phyloP scores from a whole-genome alignment of 2,329 filamentous ascomycete species.

The Coniochaeta sp. region DNA sequence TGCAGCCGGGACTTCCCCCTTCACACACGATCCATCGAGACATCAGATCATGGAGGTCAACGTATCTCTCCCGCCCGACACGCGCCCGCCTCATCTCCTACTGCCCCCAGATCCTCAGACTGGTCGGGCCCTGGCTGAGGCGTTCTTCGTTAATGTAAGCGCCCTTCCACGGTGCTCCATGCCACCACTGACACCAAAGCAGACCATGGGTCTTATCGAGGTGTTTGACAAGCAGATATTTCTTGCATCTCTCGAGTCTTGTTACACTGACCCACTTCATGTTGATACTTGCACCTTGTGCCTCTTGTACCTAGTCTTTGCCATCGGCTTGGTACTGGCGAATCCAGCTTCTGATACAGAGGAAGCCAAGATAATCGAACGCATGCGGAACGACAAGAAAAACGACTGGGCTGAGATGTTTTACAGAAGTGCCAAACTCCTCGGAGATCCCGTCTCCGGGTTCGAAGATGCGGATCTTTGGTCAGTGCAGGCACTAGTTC shows the following conservation, averaged over 20 bases:
- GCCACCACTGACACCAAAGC: slow-evolving; percentile 11
- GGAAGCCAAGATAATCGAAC: slow-evolving; percentile 39
- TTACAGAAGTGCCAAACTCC: slow-evolving; percentile 49
- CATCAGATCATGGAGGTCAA: slow-evolving; percentile 49
- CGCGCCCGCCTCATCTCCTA: slow-evolving; percentile 36
- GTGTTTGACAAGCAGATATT: slow-evolving; percentile 48
- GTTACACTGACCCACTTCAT: slow-evolving; percentile 45
- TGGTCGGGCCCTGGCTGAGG: slow-evolving; percentile 44
- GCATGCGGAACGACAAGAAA: slow-evolving; percentile 38
- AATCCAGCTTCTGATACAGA: slow-evolving; percentile 39
- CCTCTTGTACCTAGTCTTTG: slow-evolving; percentile 53
- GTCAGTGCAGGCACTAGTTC: slow-evolving; percentile 54
- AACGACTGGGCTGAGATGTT: slow-evolving; percentile 53
- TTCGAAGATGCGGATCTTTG: slow-evolving; percentile 58
- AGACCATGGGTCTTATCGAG: slow-evolving; percentile 55
- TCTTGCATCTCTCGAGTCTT: slow-evolving; percentile 38
- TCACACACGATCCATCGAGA: slow-evolving; percentile 48
- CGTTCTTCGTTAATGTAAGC: slow-evolving; percentile 54
- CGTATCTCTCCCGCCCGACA: slow-evolving; percentile 35
- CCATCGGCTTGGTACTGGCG: slow-evolving; percentile 54
- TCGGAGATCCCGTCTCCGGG: slow-evolving; percentile 35
- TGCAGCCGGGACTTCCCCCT: slow-evolving; percentile 44
- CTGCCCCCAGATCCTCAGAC: slow-evolving; percentile 45
- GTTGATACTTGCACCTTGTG: slow-evolving; percentile 46
- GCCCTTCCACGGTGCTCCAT: slow-evolving; percentile 36